Percentiles rank a stretch among this genome's conserved stretches.
Conservation (phyloP, 352 stramenopile species). For the Phytopythium litorale region DNA sequence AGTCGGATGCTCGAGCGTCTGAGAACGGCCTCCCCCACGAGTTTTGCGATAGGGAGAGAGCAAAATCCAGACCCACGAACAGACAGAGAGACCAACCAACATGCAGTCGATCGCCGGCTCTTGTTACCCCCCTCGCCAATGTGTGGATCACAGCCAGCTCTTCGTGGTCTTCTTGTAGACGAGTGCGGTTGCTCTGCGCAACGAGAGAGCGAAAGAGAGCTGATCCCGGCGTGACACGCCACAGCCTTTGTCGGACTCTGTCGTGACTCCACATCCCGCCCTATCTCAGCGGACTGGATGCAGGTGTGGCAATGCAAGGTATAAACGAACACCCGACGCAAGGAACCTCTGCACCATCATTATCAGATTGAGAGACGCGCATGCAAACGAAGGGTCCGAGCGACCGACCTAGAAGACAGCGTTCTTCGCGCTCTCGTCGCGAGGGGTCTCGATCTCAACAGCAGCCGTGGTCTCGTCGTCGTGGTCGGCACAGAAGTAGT, state of each 20-base stretch:
- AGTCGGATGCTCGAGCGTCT: neutral
- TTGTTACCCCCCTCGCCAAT: too few species aligned
- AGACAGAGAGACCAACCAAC: too few species aligned
- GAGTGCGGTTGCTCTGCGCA: too few species aligned
- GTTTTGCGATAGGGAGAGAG: neutral
- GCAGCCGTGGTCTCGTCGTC: neutral
- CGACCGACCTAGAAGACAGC: neutral
- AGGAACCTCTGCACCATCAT: neutral
- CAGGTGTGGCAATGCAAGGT: too few species aligned
- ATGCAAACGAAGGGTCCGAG: neutral
- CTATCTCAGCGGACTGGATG: neutral
- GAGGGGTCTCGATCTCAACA: conserved; percentile 1
- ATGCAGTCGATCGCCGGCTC: too few species aligned
- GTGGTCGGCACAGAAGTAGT: conserved; percentile 8
- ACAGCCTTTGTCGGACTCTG: too few species aligned
- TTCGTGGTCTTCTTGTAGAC: too few species aligned
- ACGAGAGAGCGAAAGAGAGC: too few species aligned
- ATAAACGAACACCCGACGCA: too few species aligned
- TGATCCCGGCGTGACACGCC: too few species aligned
- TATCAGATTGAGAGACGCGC: neutral
- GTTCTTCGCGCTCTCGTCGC: neutral
- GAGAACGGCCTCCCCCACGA: neutral
- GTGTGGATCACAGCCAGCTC: too few species aligned
- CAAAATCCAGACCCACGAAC: neutral
- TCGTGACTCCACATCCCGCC: too few species aligned